phyloP scores from a whole-genome alignment of 1,284 basidiomycete genomes.

The Earliella scabrosa region DNA sequence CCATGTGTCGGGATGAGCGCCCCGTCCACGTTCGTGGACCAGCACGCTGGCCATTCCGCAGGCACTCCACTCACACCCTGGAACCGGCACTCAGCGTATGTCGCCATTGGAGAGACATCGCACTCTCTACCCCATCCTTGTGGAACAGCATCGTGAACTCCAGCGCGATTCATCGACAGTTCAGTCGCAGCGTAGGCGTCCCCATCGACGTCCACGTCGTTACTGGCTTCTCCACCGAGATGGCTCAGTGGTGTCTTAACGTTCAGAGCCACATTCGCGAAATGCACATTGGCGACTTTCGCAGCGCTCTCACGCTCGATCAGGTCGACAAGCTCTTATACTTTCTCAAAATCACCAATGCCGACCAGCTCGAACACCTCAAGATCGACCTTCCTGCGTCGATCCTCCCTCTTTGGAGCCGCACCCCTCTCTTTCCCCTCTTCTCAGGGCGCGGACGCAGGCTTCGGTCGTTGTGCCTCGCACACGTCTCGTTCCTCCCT shows the following conservation, averaged over 20 bases:
- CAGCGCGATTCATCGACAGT: not conserved
- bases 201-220: not conserved
- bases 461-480: slow-evolving; percentile 3
- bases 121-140: not conserved
- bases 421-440: not conserved
- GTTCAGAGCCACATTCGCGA: not conserved
- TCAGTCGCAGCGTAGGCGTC: not conserved
- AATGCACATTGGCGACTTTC: not conserved
- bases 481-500: not conserved
- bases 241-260: not conserved
- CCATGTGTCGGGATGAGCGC: not conserved
- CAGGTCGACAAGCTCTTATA: not conserved
- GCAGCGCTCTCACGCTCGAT: not conserved
- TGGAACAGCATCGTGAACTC: not conserved
- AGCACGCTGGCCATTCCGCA: not conserved
- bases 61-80: not conserved
- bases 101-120: not conserved
- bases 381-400: not conserved
- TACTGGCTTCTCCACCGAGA: not conserved
- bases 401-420: not conserved
- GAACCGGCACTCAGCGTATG: not conserved
- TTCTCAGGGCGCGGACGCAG: not conserved
- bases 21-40: not conserved
- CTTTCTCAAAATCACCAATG: not conserved
- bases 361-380: not conserved